Evolutionary conservation across 108 stramenopile genomes (phyloP).

Genomic region (Cylindrotheca closterium): DNA sequence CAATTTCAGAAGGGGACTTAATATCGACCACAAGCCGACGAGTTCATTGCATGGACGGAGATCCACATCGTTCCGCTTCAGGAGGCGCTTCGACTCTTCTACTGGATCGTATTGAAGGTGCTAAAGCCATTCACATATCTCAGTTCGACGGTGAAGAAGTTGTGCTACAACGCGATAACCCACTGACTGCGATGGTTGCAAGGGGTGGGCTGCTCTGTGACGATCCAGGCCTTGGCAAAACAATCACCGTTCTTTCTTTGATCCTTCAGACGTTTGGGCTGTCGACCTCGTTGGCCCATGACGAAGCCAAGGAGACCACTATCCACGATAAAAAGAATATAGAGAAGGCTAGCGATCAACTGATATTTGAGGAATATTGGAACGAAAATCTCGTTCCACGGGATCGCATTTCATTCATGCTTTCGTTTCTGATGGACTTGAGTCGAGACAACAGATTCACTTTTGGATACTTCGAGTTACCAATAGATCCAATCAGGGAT

Average conservation of each 20-base stretch:
- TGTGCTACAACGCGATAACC: background rate
- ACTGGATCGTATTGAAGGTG: slow-evolving; percentile 5
- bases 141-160: slow-evolving; percentile 19
- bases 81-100: slow-evolving; percentile 58
- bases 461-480: slow-evolving; percentile 16
- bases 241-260: slow-evolving; percentile 76
- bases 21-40: background rate
- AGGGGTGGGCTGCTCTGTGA: slow-evolving; percentile 62
- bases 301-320: background rate
- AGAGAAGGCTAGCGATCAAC: slow-evolving; percentile 20
- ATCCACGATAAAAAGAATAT: background rate
- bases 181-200: slow-evolving; percentile 26
- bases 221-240: slow-evolving; percentile 82
- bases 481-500: slow-evolving; percentile 27
- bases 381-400: slow-evolving; percentile 27
- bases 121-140: slow-evolving; percentile 4
- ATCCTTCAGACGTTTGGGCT: slow-evolving; percentile 72
- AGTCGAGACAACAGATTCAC: slow-evolving; percentile 14
- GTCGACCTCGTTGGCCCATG: slow-evolving; percentile 29
- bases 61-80: slow-evolving; percentile 61
- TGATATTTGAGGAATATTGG: slow-evolving; percentile 70
- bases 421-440: slow-evolving; percentile 26
- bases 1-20: slow-evolving; percentile 36
- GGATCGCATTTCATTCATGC: slow-evolving; percentile 29
- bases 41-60: slow-evolving; percentile 33